Base-by-base conservation (phyloP, 176 grass and related monocot species). In the Cenchrus americanus region DNA sequence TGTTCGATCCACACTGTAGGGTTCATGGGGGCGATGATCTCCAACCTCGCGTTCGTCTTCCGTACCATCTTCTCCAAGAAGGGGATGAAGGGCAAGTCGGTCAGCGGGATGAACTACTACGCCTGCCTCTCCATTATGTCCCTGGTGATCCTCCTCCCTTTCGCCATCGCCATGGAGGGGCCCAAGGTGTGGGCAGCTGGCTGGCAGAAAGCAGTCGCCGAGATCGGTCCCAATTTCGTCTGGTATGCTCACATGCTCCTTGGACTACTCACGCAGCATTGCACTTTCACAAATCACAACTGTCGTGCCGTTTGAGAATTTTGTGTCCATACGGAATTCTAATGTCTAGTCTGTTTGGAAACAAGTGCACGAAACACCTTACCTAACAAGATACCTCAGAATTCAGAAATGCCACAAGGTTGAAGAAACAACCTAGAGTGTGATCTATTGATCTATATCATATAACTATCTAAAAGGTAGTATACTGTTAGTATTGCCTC, bases 21-120 rank as follows among this genome's bases (percentile, higher is more conserved):
- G 87, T 98, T 98, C 78, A 95, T 98, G 96, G 96, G 96, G 0
- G 96, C 96, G 0, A 98, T 98, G 96, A 90, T 98, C 64, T 98
- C 96, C 11, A 98, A 98, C 87, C 79, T 98, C 27, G 96, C 96
- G 1, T 98, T 98, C 74, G 93, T 95, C 54, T 88, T 98, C 76
- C 86, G 96, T 15, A 98, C 90, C 22, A 98, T 98, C 6, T 98
- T 98, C 88, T 98, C 96, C 3, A 98, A 98, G 81, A 98, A 87
- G 80, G 96, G 96, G 73, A 98, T 98, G 96, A 98, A 92, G 73
- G 96, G 96, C 77, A 95, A 91, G 73, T 95, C 92, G 0, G 85
- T 98, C 8, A 95, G 93, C 18, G 96, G 96, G 69, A 98, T 98
- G 96, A 98, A 98, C 87, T 98, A 98, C 82, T 98, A 98, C 17